Percentiles rank a stretch among this genome's conserved stretches.
Conservation (phyloP, 2,329 filamentous ascomycete species). For the Penicillium sp. region DNA sequence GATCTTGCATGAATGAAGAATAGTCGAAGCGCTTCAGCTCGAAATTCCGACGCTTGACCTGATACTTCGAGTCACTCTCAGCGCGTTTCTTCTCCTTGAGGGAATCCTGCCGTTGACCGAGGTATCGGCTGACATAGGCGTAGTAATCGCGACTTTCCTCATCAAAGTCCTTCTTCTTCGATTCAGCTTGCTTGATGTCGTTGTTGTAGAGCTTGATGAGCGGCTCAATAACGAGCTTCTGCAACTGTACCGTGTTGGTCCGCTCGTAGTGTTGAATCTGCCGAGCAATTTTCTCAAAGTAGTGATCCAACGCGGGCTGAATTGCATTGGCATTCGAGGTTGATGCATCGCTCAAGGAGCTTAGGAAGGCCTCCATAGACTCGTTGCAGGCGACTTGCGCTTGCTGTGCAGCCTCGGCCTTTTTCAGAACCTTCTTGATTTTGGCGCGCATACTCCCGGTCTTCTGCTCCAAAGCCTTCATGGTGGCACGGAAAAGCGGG, state of each 20-base stretch:
- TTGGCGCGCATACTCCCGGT: conserved; percentile 89
- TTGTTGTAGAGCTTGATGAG: conserved; percentile 87
- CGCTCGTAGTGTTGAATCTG: conserved; percentile 88
- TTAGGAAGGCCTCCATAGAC: conserved; percentile 77
- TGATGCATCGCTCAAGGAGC: conserved; percentile 82
- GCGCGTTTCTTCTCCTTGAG: conserved; percentile 95
- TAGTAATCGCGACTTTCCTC: conserved; percentile 99
- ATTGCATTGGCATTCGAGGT: conserved; percentile 92
- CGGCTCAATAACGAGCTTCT: conserved; percentile 93
- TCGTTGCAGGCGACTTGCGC: conserved; percentile 85
- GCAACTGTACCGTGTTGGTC: conserved; percentile 79
- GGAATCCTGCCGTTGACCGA: conserved; percentile 94
- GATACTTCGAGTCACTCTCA: conserved; percentile 95
- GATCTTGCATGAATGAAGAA: conserved; percentile 97
- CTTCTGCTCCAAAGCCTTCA: conserved; percentile 95
- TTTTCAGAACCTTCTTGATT: conserved; percentile 95
- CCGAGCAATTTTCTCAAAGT: conserved; percentile 93
- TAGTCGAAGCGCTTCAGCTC: conserved; percentile 98
- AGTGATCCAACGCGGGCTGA: conserved; percentile 95
- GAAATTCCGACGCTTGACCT: conserved; percentile 88
- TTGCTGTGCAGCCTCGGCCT: conserved; percentile 82
- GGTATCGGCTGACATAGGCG: conserved; percentile 87
- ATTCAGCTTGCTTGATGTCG: conserved; percentile 96
- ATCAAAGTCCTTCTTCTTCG: conserved; percentile 96
- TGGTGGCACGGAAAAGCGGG: conserved; percentile 91